Evolutionary conservation across 345 rosid species (phyloP).

Genomic region (Pugionium dolabratum): DNA sequence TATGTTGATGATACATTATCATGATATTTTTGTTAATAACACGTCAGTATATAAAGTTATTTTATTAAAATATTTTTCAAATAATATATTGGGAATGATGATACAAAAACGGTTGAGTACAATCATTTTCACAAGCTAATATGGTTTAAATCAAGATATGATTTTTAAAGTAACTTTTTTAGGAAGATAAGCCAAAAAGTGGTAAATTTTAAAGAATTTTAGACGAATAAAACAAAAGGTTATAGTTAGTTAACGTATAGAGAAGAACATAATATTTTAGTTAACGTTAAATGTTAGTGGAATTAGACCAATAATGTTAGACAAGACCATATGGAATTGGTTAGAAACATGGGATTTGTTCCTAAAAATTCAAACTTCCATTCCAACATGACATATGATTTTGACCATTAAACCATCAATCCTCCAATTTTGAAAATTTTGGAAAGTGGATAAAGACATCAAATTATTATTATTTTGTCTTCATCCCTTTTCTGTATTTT

Average conservation of each 20-base stretch:
- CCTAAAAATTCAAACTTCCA: slow-evolving; percentile 21
- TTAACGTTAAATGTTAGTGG: background rate
- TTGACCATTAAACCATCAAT: slow-evolving; percentile 35
- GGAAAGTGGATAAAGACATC: slow-evolving; percentile 34
- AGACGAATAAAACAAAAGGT: slow-evolving; percentile 12
- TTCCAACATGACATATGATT: slow-evolving; percentile 32
- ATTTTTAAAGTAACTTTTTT: too few species aligned
- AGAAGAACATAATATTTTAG: background rate
- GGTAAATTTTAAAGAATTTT: background rate
- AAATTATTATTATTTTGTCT: background rate
- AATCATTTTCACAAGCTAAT: too few species aligned
- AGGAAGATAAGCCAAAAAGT: too few species aligned
- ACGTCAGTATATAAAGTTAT: too few species aligned
- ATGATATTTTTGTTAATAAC: too few species aligned
- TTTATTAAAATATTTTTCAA: too few species aligned
- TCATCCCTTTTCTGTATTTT: background rate
- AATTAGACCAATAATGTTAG: slow-evolving; percentile 16
- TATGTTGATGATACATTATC: too few species aligned
- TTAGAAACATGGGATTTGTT: slow-evolving; percentile 28
- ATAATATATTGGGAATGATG: too few species aligned
- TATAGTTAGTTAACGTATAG: slow-evolving; percentile 12
- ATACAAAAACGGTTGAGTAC: too few species aligned
- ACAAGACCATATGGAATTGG: slow-evolving; percentile 28
- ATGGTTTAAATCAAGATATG: too few species aligned
- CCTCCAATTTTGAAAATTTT: slow-evolving; percentile 37